These are phyloP conservation scores for Ophiostoma montium DNA, from an alignment of 2,329 filamentous ascomycete genomes.

Conservation along the genomic window DNA sequence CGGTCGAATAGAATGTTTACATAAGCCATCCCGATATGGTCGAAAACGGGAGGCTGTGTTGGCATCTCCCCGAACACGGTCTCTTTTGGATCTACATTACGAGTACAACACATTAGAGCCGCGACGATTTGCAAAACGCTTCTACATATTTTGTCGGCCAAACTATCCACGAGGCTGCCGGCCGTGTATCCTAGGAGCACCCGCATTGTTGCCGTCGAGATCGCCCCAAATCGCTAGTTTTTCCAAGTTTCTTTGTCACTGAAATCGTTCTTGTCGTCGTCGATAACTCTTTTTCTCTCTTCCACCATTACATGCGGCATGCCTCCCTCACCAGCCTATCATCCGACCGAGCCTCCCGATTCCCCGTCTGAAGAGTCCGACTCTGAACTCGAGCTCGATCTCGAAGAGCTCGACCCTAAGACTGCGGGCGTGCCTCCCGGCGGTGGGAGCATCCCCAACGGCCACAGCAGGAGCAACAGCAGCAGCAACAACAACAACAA, in stretches of 20 bases:
- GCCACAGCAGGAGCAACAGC: background rate
- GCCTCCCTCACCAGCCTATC: constrained; percentile 39
- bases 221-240: background rate
- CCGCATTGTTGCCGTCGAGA: background rate
- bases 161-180: too few species aligned
- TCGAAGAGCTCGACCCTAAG: constrained; percentile 63
- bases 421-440: constrained; percentile 17
- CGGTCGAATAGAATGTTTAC: too few species aligned
- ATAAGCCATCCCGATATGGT: too few species aligned
- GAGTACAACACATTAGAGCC: too few species aligned
- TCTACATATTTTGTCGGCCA: too few species aligned
- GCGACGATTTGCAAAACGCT: too few species aligned
- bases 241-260: too few species aligned
- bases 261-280: too few species aligned
- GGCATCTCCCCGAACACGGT: too few species aligned
- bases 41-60: too few species aligned
- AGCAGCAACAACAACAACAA: background rate
- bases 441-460: constrained; percentile 14
- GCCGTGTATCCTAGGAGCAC: too few species aligned
- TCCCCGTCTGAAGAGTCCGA: constrained; percentile 56
- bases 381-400: constrained; percentile 63
- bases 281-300: background rate
- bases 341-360: constrained; percentile 47
- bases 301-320: constrained; percentile 31
- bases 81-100: too few species aligned